Conservation (phyloP, 1,139 yeast species). For the Yamadazyma diospyri region DNA sequence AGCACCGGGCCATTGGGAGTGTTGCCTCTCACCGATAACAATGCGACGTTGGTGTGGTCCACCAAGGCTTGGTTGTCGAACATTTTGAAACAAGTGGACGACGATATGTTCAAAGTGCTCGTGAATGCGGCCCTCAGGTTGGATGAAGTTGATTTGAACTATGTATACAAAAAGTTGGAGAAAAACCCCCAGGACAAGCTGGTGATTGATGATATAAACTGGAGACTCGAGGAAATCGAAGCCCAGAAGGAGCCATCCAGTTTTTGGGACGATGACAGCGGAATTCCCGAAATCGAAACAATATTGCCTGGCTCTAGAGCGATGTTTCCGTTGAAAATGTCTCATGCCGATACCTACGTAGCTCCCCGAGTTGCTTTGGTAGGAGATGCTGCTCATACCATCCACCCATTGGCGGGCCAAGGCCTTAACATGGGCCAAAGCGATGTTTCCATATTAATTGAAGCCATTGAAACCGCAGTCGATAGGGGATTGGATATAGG, state of each 20-base stretch:
- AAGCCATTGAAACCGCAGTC: slow-evolving; percentile 66
- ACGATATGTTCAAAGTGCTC: slow-evolving; percentile 62
- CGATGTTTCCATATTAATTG: slow-evolving; percentile 72
- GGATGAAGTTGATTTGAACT: slow-evolving; percentile 44
- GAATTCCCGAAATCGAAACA: slow-evolving; percentile 14
- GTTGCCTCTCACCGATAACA: slow-evolving; percentile 80
- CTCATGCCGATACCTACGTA: slow-evolving; percentile 88
- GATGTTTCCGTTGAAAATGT: slow-evolving; percentile 80
- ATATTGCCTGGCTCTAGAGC: slow-evolving; percentile 72
- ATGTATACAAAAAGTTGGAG: slow-evolving; percentile 30
- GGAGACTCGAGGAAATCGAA: slow-evolving; percentile 57
- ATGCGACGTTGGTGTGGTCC: slow-evolving; percentile 92
- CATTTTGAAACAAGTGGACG: slow-evolving; percentile 54
- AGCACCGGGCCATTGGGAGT: slow-evolving; percentile 93
- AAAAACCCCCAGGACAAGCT: slow-evolving; percentile 41
- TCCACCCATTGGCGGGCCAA: slow-evolving; percentile 97
- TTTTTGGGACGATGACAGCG: slow-evolving; percentile 7
- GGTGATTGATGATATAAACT: slow-evolving; percentile 63
- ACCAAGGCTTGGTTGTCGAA: slow-evolving; percentile 75
- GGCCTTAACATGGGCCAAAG: slow-evolving; percentile 98
- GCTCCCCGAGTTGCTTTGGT: slow-evolving; percentile 82
- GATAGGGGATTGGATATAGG: slow-evolving; percentile 88
- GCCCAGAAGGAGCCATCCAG: slow-evolving; percentile 30
- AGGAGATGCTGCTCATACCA: slow-evolving; percentile 98
- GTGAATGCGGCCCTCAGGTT: slow-evolving; percentile 85